These are phyloP conservation scores for Chenopodium formosanum DNA, from an alignment of 148 eudicot species.

Conservation along the genomic window DNA sequence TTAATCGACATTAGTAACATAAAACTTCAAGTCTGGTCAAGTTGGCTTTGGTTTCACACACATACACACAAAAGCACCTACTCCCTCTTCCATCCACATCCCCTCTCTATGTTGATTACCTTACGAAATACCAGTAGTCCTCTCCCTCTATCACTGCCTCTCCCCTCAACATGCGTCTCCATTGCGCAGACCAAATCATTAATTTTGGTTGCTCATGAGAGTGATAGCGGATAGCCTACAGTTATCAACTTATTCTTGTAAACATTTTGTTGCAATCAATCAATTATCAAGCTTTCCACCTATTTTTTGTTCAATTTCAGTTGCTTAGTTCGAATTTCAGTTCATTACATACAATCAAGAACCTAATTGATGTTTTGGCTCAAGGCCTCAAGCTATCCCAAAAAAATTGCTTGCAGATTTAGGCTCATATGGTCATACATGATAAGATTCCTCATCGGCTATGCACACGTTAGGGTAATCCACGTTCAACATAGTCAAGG, in stretches of 20 bases:
- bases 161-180: not conserved
- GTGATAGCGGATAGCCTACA: no score
- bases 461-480: no score
- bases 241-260: no score
- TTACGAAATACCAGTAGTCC: not conserved
- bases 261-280: not conserved
- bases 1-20: not conserved
- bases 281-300: not conserved
- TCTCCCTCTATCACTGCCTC: not conserved
- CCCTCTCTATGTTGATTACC: not conserved
- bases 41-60: no score
- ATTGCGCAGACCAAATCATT: no score
- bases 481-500: no score
- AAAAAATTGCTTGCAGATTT: not conserved
- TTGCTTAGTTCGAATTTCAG: no score
- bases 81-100: not conserved
- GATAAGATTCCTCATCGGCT: not conserved
- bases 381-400: no score
- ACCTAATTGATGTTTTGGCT: no score
- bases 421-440: not conserved
- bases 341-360: no score
- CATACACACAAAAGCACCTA: not conserved
- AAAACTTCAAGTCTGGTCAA: not conserved
- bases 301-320: no score
- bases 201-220: no score